Conservation (phyloP, 176 grass and related monocot species). For the Poa annua region DNA sequence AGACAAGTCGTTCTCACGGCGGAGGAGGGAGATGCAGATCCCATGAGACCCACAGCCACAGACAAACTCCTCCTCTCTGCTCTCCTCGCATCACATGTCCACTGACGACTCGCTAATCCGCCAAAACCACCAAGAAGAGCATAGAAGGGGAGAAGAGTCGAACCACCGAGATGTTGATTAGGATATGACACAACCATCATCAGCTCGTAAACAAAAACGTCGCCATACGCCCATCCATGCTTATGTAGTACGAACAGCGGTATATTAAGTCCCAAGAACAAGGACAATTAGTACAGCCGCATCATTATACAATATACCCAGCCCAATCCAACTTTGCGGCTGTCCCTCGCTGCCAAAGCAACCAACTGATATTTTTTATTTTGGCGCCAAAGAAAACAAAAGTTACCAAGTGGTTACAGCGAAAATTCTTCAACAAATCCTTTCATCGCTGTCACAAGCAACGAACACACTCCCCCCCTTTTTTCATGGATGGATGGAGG, state of each 20-base stretch:
- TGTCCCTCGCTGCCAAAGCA: background rate
- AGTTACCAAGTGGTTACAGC: background rate
- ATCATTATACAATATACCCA: background rate
- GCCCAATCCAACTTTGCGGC: conserved; percentile 11
- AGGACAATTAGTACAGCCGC: too few species aligned
- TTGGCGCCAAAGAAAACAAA: conserved; percentile 1
- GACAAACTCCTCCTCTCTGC: conserved; percentile 6
- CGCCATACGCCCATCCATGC: background rate
- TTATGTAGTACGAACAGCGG: too few species aligned
- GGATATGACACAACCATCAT: conserved; percentile 15
- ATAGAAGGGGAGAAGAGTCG: background rate
- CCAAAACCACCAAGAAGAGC: background rate
- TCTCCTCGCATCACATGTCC: background rate
- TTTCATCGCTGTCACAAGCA: background rate
- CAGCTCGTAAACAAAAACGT: background rate
- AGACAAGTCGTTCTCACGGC: background rate
- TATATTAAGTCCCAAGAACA: background rate
- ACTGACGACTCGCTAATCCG: too few species aligned
- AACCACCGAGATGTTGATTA: background rate
- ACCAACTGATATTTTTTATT: background rate
- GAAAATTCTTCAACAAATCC: background rate
- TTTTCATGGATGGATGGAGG: conserved; percentile 43
- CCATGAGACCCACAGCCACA: conserved; percentile 33
- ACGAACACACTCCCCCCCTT: background rate
- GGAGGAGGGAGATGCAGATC: conserved; percentile 47